Percentiles rank a stretch among this genome's conserved stretches.
These are phyloP conservation scores for Seiridium cupressi DNA, from an alignment of 2,329 filamentous ascomycete genomes.

Conservation along the genomic window DNA sequence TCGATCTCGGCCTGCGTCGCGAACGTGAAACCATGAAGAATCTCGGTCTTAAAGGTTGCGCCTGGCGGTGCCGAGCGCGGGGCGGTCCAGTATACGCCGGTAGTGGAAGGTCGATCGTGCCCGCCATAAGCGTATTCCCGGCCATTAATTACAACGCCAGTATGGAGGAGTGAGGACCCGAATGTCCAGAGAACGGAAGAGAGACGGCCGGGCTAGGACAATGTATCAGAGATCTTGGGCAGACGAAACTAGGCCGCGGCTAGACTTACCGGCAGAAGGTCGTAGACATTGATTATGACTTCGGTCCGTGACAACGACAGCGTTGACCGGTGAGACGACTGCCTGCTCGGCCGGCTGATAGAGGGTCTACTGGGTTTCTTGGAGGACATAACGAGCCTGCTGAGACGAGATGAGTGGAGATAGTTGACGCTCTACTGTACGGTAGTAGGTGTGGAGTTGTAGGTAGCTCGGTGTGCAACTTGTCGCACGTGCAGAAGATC, in stretches of 20 bases:
- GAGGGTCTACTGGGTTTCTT: conserved; percentile 35
- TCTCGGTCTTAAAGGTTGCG: conserved; percentile 71
- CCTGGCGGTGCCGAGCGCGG: conserved; percentile 72
- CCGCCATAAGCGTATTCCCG: conserved; percentile 85
- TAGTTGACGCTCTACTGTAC: conserved; percentile 1
- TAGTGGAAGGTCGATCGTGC: conserved; percentile 67
- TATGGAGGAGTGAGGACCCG: conserved; percentile 76
- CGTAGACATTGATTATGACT: conserved; percentile 75
- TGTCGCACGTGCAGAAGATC: too few relatives aligned
- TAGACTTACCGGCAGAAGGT: conserved; percentile 65
- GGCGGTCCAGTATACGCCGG: conserved; percentile 81
- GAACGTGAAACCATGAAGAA: conserved; percentile 78
- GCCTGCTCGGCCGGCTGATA: conserved; percentile 30
- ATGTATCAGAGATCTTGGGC: neutral
- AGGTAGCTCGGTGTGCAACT: too few relatives aligned
- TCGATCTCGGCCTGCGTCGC: conserved; percentile 69
- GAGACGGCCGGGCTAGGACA: conserved; percentile 63
- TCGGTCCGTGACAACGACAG: conserved; percentile 71
- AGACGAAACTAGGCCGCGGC: neutral
- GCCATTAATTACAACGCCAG: conserved; percentile 77
- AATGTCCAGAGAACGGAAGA: conserved; percentile 77
- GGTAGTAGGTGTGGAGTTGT: neutral
- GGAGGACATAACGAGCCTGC: conserved; percentile 34
- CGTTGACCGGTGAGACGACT: conserved; percentile 58
- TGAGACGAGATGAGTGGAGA: neutral